These are phyloP conservation scores for Porogramme epimiltina DNA, from an alignment of 1,284 basidiomycete species.

Conservation along the genomic window DNA sequence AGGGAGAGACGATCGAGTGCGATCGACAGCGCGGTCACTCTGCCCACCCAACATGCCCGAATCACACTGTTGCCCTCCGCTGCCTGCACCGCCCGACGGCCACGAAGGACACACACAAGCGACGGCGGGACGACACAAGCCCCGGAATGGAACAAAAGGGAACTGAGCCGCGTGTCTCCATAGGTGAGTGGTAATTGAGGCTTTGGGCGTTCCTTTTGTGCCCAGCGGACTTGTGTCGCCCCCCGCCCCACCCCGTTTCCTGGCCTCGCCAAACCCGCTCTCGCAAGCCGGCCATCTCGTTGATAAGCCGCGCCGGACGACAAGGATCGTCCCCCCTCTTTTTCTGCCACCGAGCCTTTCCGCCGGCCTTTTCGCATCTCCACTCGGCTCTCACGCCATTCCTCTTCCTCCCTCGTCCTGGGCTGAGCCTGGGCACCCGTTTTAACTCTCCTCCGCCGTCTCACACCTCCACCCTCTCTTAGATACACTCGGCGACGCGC, in stretches of 20 bases:
- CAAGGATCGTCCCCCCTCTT: neutral
- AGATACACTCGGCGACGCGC: neutral
- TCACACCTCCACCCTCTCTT: constrained; percentile 4
- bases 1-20: too few species aligned
- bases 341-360: constrained; percentile 11
- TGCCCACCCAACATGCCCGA: neutral
- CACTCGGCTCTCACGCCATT: constrained; percentile 9
- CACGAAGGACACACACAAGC: neutral
- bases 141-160: neutral
- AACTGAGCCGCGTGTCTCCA: neutral
- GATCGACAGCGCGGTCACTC: neutral
- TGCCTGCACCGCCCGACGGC: neutral
- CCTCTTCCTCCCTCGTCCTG: constrained; percentile 8
- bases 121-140: neutral
- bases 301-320: constrained; percentile 7
- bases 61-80: neutral
- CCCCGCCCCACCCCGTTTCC: constrained; percentile 18
- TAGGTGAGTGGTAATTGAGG: neutral
- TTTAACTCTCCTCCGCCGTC: neutral
- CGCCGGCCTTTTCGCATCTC: constrained; percentile 5
- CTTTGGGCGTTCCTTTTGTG: constrained; percentile 15
- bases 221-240: constrained; percentile 1
- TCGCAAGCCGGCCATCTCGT: neutral
- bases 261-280: constrained; percentile 2
- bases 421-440: constrained; percentile 16